Evolutionary conservation across 2,329 filamentous ascomycete genomes (phyloP), one percentile per base, ranked within the genome.

Genomic region (Fusarium sp.): DNA sequence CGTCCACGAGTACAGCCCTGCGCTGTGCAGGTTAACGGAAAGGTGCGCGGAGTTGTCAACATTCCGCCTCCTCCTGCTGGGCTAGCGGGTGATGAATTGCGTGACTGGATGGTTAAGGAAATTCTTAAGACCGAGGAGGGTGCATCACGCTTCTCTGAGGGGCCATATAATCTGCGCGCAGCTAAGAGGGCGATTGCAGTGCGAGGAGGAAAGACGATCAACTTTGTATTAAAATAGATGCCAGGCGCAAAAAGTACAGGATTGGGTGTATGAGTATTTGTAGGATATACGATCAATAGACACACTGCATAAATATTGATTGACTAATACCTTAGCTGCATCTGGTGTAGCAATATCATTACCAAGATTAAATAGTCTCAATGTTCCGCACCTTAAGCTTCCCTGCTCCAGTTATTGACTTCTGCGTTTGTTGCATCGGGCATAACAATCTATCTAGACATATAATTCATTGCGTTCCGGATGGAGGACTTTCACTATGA

Each of bases 21-120:
- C 69, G 91, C 91, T 1, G 89, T 97, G 18, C 91, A 94, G 75
- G 81, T 97, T 66, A 94, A 97, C 75, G 93, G 94, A n/a, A 94
- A 91, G 78, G 79, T 92, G 68, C 89, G 88, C 40, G 91, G 91
- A 67, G 87, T 87, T 1, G 85, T 91, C n/a, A 83, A 90, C 3
- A 88, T 96, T 25, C 84, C 88, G 1, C 83, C 84, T 29, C 82
- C 85, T 45, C 78, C 85, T 6, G 75, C 76, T 1, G 78, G 78
- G 2, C 74, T 88, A 27, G 72, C 77, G 27, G 81, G 78, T 13
- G 79, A 84, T 4, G 81, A 78, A 54, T 80, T 92, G 64, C 82
- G 85, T 62, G 81, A 84, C 14, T 94, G 89, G 86, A 82, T 94
- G 47, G 81, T 91, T 4, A 80, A 81, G 6, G 83, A 88, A 69